These are phyloP conservation scores for Komagataea norvegica DNA, from an alignment of 1,139 yeast species.

Conservation along the genomic window DNA sequence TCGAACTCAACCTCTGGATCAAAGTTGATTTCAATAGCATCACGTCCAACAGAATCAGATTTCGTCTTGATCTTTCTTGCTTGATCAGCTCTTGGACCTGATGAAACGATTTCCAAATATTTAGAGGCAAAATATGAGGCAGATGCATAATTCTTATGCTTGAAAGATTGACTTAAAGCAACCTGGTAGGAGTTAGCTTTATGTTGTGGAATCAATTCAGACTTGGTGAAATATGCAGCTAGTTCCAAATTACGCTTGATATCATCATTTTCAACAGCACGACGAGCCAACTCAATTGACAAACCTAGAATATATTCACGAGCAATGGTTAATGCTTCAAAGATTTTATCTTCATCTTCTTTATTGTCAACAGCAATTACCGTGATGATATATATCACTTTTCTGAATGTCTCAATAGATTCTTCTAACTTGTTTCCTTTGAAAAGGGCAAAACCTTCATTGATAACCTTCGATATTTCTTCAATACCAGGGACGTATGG, in stretches of 20 bases:
- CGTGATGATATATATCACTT: slow-evolving; percentile 70
- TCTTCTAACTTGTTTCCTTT: slow-evolving; percentile 76
- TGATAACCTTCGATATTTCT: slow-evolving; percentile 56
- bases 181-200: slow-evolving; percentile 85
- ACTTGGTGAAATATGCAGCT: slow-evolving; percentile 91
- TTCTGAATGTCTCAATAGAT: slow-evolving; percentile 77
- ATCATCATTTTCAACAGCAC: slow-evolving; percentile 65
- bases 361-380: slow-evolving; percentile 67
- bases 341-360: slow-evolving; percentile 73
- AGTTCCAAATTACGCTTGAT: slow-evolving; percentile 84
- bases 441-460: slow-evolving; percentile 77
- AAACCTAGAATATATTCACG: slow-evolving; percentile 90
- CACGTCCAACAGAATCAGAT: slow-evolving; percentile 76
- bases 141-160: slow-evolving; percentile 78
- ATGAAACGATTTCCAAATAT: slow-evolving; percentile 59
- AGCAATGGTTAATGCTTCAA: slow-evolving; percentile 66
- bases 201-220: slow-evolving; percentile 78
- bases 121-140: slow-evolving; percentile 90
- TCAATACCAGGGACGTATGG: slow-evolving; percentile 80
- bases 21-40: slow-evolving; percentile 85
- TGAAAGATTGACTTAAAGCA: slow-evolving; percentile 91
- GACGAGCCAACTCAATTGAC: slow-evolving; percentile 84
- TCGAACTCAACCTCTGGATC: slow-evolving; percentile 91
- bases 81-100: slow-evolving; percentile 84
- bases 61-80: slow-evolving; percentile 77